Evolutionary conservation across 139 green algal genomes (phyloP).

Genomic region (Closterium sp.): DNA sequence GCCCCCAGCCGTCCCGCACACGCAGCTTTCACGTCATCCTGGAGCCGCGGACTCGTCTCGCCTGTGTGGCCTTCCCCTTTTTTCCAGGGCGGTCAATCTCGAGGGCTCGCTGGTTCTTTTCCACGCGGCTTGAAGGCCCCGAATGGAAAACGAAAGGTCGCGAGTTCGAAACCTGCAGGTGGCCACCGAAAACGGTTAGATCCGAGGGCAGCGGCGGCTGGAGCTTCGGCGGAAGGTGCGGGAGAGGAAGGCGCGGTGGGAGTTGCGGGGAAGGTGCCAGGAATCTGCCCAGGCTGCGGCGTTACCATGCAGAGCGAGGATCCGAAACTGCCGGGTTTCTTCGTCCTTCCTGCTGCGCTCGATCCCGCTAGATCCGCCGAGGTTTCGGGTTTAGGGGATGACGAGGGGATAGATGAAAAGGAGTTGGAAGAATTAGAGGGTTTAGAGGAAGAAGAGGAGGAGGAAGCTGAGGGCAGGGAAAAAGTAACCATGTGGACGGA

Average conservation of each 20-base stretch:
- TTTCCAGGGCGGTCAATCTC: neutral
- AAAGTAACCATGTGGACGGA: neutral
- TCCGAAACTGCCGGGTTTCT: slow-evolving; percentile 47
- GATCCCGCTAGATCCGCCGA: neutral
- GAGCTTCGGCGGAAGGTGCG: neutral
- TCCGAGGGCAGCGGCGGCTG: neutral
- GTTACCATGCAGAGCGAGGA: slow-evolving; percentile 52
- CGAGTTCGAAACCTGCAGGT: neutral
- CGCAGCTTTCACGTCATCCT: neutral
- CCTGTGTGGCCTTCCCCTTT: neutral
- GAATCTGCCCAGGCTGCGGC: slow-evolving; percentile 55
- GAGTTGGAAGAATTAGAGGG: slow-evolving; percentile 37
- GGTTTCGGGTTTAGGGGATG: neutral
- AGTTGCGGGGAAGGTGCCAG: neutral
- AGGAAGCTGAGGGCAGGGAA: neutral
- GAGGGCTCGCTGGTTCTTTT: neutral
- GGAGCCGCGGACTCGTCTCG: neutral
- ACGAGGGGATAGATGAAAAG: neutral
- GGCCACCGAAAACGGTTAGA: neutral
- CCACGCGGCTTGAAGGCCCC: neutral
- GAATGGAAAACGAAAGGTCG: neutral
- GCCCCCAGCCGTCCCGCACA: neutral
- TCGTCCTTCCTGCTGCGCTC: neutral
- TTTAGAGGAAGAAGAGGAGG: slow-evolving; percentile 27
- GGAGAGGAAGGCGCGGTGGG: neutral